Evolutionary conservation across 164 flowering plant genomes (phyloP).

Genomic region (Macadamia integrifolia): DNA sequence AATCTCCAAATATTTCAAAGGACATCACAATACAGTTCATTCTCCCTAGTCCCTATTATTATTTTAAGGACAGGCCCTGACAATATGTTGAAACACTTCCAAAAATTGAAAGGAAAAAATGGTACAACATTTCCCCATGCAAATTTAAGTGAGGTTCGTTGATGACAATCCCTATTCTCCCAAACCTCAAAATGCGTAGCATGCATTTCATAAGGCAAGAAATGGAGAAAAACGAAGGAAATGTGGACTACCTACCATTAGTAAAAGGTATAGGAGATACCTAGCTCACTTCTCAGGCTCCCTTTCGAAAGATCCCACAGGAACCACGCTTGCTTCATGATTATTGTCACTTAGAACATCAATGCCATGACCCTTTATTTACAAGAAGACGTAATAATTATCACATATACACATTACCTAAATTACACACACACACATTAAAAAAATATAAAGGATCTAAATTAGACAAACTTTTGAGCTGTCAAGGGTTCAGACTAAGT

Average conservation of each 20-base stretch:
- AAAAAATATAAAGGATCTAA: too few species aligned
- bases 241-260: neutral
- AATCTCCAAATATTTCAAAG: neutral
- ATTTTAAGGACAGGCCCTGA: neutral
- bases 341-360: conserved; percentile 32
- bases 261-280: conserved; percentile 7
- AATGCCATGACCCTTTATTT: conserved; percentile 27
- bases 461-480: too few species aligned
- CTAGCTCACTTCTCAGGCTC: conserved; percentile 38
- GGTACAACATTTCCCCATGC: neutral
- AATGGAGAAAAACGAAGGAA: neutral
- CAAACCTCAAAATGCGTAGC: neutral
- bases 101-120: neutral
- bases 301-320: conserved; percentile 41
- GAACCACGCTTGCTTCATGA: conserved; percentile 47
- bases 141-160: neutral
- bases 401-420: neutral
- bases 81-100: neutral
- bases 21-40: neutral
- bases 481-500: too few species aligned
- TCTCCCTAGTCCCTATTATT: neutral
- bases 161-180: neutral
- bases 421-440: too few species aligned
- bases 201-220: neutral
- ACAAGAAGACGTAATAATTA: neutral